Base-by-base conservation (phyloP, 176 grass and related monocot genomes). In the Aegilops speltoides region DNA sequence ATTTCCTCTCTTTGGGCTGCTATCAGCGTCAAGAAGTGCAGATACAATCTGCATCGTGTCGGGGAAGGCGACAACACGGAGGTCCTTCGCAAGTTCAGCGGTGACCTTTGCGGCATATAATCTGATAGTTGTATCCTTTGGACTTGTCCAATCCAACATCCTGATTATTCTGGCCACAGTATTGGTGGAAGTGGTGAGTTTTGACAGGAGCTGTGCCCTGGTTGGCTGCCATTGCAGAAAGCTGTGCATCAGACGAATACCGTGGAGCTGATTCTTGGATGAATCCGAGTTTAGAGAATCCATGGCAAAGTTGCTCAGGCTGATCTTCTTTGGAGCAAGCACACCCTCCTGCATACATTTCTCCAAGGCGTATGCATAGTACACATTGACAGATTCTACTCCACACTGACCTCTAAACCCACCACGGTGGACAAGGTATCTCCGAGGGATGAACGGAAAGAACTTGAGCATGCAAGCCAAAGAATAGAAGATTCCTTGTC, bases 291-390 rank as follows among this genome's bases (percentile, higher is more conserved):
- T 20, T 2, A 73, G 5, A 19, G 14, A 22, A 83, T 73, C 81
- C 33, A 62, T 62, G 50, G 68, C 81, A 73, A 83, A 73, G 33
- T 14, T 73, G 10, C 8, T 73, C 15, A 83, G 52, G 50, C 52
- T 22, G 52, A 73, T 61, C 2, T 60, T 83, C 32, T 73, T 61
- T 3, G n/a, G 5, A 73, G 68, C 48, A 61, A 83, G 48, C 11
- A 69, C 3, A 16, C 7, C 28, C 19, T 46, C 64, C 20, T 73
- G 32, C 50, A 83, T 61, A 34, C 68, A 61, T 41, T 73, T 83
- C 4, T 73, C 16, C 1, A 73, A 73, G 68, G 81, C 52, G 11
- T 83, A 83, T 73, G 50, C 15, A 11, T 83, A 83, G 50, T 83
- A 83, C 50, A 73, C 0, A 13, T 73, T 61, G 33, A 83, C 33